phyloP scores from a whole-genome alignment of 331 rosid species.

The Prunus yedoensis region DNA sequence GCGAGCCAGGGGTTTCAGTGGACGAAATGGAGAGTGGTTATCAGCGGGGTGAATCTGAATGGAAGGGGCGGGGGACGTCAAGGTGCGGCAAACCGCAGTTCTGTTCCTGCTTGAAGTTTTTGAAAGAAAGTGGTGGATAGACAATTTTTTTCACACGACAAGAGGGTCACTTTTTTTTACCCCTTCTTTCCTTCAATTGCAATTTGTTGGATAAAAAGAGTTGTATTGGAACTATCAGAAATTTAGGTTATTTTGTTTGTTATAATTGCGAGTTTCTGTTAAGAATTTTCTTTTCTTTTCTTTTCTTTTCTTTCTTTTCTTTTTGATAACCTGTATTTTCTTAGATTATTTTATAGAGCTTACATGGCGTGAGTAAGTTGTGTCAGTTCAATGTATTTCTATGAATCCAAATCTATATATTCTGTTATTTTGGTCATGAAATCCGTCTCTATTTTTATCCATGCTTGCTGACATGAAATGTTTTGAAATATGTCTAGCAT shows the following conservation, averaged over 20 bases:
- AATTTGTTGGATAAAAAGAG: conserved; percentile 15
- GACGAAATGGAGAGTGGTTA: conserved; percentile 56
- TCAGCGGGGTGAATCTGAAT: conserved; percentile 55
- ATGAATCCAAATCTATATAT: not conserved
- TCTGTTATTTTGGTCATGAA: conserved; percentile 2
- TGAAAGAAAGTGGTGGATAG: conserved; percentile 36
- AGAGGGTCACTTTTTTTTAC: conserved; percentile 29
- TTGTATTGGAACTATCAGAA: conserved; percentile 26
- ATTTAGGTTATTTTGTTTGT: conserved; percentile 20
- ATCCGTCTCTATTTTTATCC: not conserved
- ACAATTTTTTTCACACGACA: conserved; percentile 46
- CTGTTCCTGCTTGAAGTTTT: conserved; percentile 37
- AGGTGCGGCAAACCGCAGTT: conserved; percentile 47
- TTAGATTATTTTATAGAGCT: conserved; percentile 1
- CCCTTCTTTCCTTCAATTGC: not conserved
- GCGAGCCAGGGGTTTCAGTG: conserved; percentile 53
- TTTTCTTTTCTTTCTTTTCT: not conserved
- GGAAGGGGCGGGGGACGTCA: conserved; percentile 73
- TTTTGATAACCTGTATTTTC: not conserved
- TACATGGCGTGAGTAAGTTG: conserved; percentile 15
- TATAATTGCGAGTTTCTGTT: conserved; percentile 11
- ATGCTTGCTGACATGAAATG: not conserved
- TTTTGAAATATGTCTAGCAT: not conserved
- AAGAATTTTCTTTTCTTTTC: too few relatives aligned
- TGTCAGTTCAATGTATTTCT: conserved; percentile 10